These are phyloP conservation scores for Boechera stricta DNA, from an alignment of 345 rosid species.

Conservation along the genomic window DNA sequence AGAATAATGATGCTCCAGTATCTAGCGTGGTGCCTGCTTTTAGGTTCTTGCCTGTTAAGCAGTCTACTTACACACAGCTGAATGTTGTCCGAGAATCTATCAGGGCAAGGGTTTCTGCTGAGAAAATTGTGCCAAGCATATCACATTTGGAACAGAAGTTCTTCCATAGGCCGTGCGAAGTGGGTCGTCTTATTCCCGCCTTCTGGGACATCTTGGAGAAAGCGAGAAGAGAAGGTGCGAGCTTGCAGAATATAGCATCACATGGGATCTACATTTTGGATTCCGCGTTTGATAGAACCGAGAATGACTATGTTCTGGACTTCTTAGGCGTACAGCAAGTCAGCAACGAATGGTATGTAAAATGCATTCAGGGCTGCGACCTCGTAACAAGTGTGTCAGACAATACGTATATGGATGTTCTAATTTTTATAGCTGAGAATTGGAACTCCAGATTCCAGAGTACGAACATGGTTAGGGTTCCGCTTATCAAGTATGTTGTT, in stretches of 20 bases:
- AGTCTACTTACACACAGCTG: constrained; percentile 46
- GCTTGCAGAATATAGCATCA: constrained; percentile 65
- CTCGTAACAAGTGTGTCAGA: constrained; percentile 37
- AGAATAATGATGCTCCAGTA: constrained; percentile 54
- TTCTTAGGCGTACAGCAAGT: constrained; percentile 61
- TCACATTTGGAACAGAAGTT: constrained; percentile 57
- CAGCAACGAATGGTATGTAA: constrained; percentile 60
- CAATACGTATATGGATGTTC: constrained; percentile 48
- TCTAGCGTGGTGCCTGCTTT: constrained; percentile 59
- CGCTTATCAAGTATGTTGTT: constrained; percentile 59
- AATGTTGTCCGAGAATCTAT: constrained; percentile 56
- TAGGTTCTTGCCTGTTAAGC: constrained; percentile 61
- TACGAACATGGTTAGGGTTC: constrained; percentile 49
- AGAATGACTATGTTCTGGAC: constrained; percentile 49
- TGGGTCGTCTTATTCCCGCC: constrained; percentile 60
- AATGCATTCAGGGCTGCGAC: constrained; percentile 63
- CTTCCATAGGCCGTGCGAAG: constrained; percentile 64
- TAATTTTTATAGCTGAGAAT: constrained; percentile 56
- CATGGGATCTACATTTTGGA: constrained; percentile 56
- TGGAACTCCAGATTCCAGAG: constrained; percentile 52
- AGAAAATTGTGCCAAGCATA: constrained; percentile 64
- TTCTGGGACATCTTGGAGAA: constrained; percentile 63
- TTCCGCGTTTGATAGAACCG: constrained; percentile 52
- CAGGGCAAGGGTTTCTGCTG: constrained; percentile 44
- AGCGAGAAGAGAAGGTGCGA: constrained; percentile 56